A percentile compares a stretch with the other conserved stretches of the same genome.
phyloP scores from a whole-genome alignment of 2,329 filamentous ascomycete species.

The Beauveria scarabaeidicola region DNA sequence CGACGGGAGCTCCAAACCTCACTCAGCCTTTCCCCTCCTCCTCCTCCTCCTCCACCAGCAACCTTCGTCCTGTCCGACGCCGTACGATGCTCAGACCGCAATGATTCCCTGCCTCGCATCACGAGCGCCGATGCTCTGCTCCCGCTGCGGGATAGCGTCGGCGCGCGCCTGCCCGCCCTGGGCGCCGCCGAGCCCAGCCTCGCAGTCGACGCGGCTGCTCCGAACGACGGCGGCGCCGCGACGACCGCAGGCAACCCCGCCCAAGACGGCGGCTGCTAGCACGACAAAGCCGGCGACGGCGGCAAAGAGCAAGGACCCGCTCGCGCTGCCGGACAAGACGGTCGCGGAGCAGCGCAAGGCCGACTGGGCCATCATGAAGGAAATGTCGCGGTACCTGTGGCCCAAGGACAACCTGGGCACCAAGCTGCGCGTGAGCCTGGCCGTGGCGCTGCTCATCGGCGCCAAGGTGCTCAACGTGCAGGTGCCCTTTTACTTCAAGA shows the following conservation, averaged over 20 bases:
- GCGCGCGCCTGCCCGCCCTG: slow-evolving; percentile 21
- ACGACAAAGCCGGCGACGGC: slow-evolving; percentile 13
- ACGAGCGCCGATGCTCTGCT: slow-evolving; percentile 25
- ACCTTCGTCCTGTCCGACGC: neutral
- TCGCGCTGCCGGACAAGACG: slow-evolving; percentile 34
- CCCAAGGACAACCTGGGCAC: slow-evolving; percentile 69
- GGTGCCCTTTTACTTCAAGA: slow-evolving; percentile 98
- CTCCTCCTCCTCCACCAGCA: neutral
- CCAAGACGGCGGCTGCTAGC: slow-evolving; percentile 11
- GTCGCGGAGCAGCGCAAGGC: slow-evolving; percentile 88
- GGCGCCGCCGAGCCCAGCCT: slow-evolving; percentile 18
- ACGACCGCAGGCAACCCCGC: slow-evolving; percentile 19
- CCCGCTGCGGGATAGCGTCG: slow-evolving; percentile 21
- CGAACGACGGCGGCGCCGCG: slow-evolving; percentile 24
- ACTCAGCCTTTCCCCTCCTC: too few relatives aligned
- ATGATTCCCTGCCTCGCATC: slow-evolving; percentile 30
- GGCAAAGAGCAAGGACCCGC: slow-evolving; percentile 22
- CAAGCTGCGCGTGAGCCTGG: slow-evolving; percentile 74
- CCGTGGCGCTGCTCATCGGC: slow-evolving; percentile 74
- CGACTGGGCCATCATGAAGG: slow-evolving; percentile 97
- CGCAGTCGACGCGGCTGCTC: slow-evolving; percentile 24
- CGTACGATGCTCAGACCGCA: slow-evolving; percentile 10
- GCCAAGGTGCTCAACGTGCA: slow-evolving; percentile 96
- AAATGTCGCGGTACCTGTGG: slow-evolving; percentile 96
- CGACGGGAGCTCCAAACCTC: neutral